These are phyloP conservation scores for Iris pallida DNA, from an alignment of 116 monocot species.

Conservation along the genomic window DNA sequence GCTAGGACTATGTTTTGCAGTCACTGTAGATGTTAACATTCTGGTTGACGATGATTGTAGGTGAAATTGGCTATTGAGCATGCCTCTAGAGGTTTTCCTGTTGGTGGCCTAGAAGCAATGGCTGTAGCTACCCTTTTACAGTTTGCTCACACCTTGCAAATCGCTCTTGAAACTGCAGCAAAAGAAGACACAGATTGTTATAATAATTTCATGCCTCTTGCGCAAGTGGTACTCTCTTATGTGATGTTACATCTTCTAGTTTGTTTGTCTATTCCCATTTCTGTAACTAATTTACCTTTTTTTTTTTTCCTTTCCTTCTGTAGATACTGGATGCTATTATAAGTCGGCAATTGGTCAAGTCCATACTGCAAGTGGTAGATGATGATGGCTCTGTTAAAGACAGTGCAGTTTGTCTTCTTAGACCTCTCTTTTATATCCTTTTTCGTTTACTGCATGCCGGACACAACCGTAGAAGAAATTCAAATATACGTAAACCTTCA, in stretches of 20 bases:
- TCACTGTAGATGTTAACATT: too few relatives aligned
- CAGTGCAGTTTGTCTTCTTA: slow-evolving; percentile 45
- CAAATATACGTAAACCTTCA: too few relatives aligned
- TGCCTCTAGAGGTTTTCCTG: slow-evolving; percentile 46
- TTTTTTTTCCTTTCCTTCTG: background rate
- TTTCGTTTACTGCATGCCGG: background rate
- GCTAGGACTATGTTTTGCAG: too few relatives aligned
- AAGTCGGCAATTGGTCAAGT: slow-evolving; percentile 38
- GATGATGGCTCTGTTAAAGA: slow-evolving; percentile 79
- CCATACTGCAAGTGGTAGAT: slow-evolving; percentile 54
- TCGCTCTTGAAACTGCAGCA: slow-evolving; percentile 43
- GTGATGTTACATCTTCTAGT: background rate
- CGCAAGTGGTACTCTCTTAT: slow-evolving; percentile 39
- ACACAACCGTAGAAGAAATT: too few relatives aligned
- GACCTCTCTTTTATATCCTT: background rate
- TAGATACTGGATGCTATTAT: slow-evolving; percentile 46
- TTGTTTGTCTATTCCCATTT: background rate
- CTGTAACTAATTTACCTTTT: background rate
- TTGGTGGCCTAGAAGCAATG: slow-evolving; percentile 61
- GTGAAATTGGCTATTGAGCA: slow-evolving; percentile 67
- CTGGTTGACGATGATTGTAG: slow-evolving; percentile 14
- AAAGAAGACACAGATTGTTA: slow-evolving; percentile 58
- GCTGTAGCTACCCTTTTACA: slow-evolving; percentile 52
- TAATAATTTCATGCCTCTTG: slow-evolving; percentile 55
- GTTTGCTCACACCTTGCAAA: slow-evolving; percentile 59